Conservation (phyloP, 768 basidiomycete species). For the Flagelloscypha sp. region DNA sequence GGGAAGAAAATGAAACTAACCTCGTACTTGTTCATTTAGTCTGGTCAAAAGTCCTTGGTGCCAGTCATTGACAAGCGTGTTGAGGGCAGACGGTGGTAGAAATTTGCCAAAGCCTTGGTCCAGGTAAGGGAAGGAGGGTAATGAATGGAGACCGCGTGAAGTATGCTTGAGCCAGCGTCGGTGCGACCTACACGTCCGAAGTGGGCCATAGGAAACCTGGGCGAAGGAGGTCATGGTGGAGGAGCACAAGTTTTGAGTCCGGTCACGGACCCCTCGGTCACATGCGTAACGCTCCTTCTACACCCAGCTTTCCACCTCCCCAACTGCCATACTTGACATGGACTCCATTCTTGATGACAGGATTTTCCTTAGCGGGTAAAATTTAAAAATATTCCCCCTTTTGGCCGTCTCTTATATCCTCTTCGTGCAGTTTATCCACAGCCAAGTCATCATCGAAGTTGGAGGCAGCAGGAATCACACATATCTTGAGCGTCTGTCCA, state of each 20-base stretch:
- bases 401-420: conserved; percentile 1
- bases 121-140: too few relatives aligned
- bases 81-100: conserved; percentile 64
- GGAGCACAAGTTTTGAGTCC: too few relatives aligned
- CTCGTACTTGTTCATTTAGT: conserved; percentile 65
- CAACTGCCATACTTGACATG: too few relatives aligned
- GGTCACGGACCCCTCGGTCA: too few relatives aligned
- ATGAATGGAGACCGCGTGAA: too few relatives aligned
- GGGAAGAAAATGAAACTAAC: conserved; percentile 31
- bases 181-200: too few relatives aligned
- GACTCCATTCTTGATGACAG: conserved; percentile 19
- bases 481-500: conserved; percentile 49
- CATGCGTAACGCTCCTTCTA: too few relatives aligned
- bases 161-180: too few relatives aligned
- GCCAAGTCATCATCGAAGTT: conserved; percentile 22
- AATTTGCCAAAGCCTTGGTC: conserved; percentile 77
- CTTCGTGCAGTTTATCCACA: conserved; percentile 20
- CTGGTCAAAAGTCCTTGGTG: conserved; percentile 77
- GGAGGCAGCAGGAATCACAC: conserved; percentile 36
- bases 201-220: too few relatives aligned
- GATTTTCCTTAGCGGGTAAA: conserved; percentile 26
- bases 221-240: too few relatives aligned
- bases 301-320: too few relatives aligned
- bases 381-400: background rate
- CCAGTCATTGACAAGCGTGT: conserved; percentile 70